Evolutionary conservation across 345 rosid genomes (phyloP).

Genomic region (Dovyalis caffra): DNA sequence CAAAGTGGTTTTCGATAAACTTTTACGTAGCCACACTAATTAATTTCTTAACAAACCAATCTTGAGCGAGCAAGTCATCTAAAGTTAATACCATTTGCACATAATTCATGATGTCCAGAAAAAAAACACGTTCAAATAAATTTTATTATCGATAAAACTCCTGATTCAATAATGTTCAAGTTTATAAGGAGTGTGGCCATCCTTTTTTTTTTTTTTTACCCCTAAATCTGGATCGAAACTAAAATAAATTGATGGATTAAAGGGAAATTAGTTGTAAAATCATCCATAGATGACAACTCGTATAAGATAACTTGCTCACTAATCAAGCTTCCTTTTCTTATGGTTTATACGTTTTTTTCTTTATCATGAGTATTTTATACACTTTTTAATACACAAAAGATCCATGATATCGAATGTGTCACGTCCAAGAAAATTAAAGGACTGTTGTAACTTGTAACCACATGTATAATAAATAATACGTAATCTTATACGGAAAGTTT

Average conservation of each 20-base stretch:
- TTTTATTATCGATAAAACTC: too few species aligned
- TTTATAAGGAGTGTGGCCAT: too few species aligned
- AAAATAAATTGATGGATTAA: neutral
- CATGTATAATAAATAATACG: neutral
- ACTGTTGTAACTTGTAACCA: neutral
- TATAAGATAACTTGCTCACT: neutral
- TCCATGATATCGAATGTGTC: neutral
- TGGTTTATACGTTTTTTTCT: neutral
- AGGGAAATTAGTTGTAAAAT: neutral
- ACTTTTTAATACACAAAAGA: neutral
- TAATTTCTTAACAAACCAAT: too few species aligned
- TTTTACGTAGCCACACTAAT: too few species aligned
- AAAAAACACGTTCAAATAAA: too few species aligned
- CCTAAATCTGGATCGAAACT: neutral
- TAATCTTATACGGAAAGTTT: neutral
- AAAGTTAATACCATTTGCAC: too few species aligned
- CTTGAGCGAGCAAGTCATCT: too few species aligned
- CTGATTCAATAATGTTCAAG: too few species aligned
- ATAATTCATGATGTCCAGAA: too few species aligned
- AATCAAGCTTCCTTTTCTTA: neutral
- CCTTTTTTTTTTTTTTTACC: too few species aligned
- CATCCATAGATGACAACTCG: neutral
- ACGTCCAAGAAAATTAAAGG: conserved; percentile 7
- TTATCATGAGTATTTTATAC: neutral
- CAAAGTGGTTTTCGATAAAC: too few species aligned